Conservation (phyloP, 108 stramenopile genomes). For the Fistulifera pelliculosa region DNA sequence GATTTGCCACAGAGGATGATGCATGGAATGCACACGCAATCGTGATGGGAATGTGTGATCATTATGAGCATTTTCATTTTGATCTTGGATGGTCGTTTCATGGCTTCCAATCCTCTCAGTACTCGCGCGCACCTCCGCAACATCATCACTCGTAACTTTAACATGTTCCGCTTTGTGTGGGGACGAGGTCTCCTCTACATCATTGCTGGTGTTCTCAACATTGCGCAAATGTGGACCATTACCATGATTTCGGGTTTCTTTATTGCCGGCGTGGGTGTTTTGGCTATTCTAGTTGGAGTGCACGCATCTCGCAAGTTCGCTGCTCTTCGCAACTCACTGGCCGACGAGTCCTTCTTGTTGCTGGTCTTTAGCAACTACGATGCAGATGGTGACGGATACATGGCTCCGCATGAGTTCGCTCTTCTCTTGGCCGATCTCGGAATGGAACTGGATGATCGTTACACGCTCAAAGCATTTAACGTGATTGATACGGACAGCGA, state of each 20-base stretch:
- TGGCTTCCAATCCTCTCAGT: conserved; percentile 17
- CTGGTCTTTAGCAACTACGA: conserved; percentile 28
- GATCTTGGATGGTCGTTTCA: conserved; percentile 35
- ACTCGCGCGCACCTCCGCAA: conserved; percentile 24
- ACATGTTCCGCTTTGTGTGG: conserved; percentile 37
- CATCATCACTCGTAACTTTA: conserved; percentile 24
- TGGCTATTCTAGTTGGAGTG: conserved; percentile 25
- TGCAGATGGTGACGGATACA: conserved; percentile 28
- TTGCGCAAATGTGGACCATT: conserved; percentile 21
- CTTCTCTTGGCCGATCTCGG: conserved; percentile 31
- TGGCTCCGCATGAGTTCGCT: conserved; percentile 30
- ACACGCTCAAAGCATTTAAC: conserved; percentile 33
- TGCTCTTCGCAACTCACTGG: conserved; percentile 25
- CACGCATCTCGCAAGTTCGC: conserved; percentile 27
- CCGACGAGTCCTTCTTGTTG: conserved; percentile 37
- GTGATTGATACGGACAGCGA: conserved; percentile 26
- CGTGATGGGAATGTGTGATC: conserved; percentile 18
- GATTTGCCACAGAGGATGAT: conserved; percentile 12
- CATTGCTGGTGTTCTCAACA: conserved; percentile 31
- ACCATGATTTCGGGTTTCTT: conserved; percentile 17
- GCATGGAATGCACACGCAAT: conserved; percentile 13
- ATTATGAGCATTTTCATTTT: conserved; percentile 20
- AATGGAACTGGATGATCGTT: conserved; percentile 41
- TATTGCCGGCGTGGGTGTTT: conserved; percentile 23
- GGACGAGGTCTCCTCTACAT: conserved; percentile 51